These are phyloP conservation scores for Lasiosphaeria miniovina DNA, from an alignment of 495 filamentous ascomycete genomes.

Conservation along the genomic window DNA sequence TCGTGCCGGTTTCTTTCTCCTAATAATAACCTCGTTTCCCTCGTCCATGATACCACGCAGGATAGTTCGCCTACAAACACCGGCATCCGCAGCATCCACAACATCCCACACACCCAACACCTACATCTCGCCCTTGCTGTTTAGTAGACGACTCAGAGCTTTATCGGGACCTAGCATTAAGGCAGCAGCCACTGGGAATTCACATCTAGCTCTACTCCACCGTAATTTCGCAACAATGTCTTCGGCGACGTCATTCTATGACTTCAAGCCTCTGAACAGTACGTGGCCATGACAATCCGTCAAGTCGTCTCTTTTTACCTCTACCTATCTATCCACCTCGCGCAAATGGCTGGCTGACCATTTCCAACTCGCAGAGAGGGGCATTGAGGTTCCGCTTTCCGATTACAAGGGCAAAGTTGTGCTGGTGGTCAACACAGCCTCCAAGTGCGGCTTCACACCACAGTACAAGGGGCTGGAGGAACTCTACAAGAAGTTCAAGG, in stretches of 20 bases:
- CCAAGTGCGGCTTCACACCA: constrained; percentile 98
- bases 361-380: constrained; percentile 60
- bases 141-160: too few relatives aligned
- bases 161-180: too few relatives aligned
- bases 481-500: constrained; percentile 75
- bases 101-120: background rate
- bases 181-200: background rate
- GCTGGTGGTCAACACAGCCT: constrained; percentile 96
- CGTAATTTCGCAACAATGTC: constrained; percentile 63
- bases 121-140: background rate
- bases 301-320: background rate
- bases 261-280: constrained; percentile 85
- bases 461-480: constrained; percentile 90
- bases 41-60: constrained; percentile 1
- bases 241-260: constrained; percentile 84
- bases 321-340: background rate
- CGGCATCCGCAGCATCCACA: constrained; percentile 1
- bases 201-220: background rate
- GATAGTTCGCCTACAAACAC: constrained; percentile 2
- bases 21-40: constrained; percentile 3
- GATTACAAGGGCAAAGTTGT: constrained; percentile 84
- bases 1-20: background rate
- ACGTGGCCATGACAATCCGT: constrained; percentile 34
- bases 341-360: background rate
- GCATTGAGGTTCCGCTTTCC: constrained; percentile 63